Percentiles rank a stretch among this genome's conserved stretches.
These are phyloP conservation scores for Candida hungchunana DNA, from an alignment of 805 yeast species.

Conservation along the genomic window DNA sequence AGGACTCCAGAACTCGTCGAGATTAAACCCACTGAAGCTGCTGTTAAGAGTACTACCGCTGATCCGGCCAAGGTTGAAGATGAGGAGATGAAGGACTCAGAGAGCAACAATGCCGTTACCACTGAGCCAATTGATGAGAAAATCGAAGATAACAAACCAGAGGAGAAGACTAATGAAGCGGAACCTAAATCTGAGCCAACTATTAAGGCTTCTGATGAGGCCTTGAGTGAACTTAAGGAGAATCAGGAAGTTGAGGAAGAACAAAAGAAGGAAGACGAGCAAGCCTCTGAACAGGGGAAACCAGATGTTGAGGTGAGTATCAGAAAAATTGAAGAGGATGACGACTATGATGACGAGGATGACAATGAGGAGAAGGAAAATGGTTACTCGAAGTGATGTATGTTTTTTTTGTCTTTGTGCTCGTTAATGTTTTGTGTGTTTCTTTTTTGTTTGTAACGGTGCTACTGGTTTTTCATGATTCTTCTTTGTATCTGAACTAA, in stretches of 20 bases:
- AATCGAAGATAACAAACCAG: background rate
- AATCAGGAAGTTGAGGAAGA: conserved; percentile 32
- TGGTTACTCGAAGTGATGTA: conserved; percentile 12
- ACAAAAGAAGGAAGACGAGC: conserved; percentile 28
- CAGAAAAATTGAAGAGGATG: conserved; percentile 38
- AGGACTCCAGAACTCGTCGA: too few relatives aligned
- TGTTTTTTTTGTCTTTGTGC: conserved; percentile 2
- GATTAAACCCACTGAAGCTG: too few relatives aligned
- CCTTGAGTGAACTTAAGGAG: conserved; percentile 29
- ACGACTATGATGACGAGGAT: conserved; percentile 36
- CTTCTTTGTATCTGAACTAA: background rate
- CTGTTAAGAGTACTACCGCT: too few relatives aligned
- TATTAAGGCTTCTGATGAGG: conserved; percentile 25
- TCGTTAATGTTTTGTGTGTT: conserved; percentile 1
- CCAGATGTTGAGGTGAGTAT: conserved; percentile 35
- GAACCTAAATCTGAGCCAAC: conserved; percentile 17
- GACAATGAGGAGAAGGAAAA: conserved; percentile 29
- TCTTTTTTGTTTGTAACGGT: conserved; percentile 1
- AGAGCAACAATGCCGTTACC: background rate
- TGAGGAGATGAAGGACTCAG: conserved; percentile 6
- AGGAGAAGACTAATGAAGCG: conserved; percentile 1
- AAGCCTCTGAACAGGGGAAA: conserved; percentile 25
- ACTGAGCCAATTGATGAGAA: conserved; percentile 10
- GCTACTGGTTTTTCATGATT: background rate
- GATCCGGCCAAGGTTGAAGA: conserved; percentile 2